Evolutionary conservation across 257 asterid genomes (phyloP).

Genomic region (Capsicum pubescens): DNA sequence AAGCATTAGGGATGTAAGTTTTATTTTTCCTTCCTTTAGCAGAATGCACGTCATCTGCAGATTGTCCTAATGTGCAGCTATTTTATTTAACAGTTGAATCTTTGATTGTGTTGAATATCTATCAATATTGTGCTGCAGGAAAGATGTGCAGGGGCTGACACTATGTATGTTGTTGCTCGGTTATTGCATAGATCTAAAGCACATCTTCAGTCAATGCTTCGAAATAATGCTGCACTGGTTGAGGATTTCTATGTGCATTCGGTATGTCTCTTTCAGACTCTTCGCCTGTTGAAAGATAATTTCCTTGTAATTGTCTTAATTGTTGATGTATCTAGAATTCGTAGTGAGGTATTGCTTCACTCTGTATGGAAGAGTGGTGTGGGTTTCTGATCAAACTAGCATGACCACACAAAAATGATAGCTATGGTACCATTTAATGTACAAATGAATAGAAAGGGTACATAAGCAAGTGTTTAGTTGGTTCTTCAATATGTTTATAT

Average conservation of each 20-base stretch:
- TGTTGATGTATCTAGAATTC: conserved; percentile 12
- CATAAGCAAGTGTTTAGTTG: not conserved
- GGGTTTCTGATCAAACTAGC: conserved; percentile 5
- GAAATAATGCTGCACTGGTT: conserved; percentile 68
- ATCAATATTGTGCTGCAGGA: conserved; percentile 75
- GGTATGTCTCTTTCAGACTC: conserved; percentile 51
- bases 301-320: not conserved
- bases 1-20: not conserved
- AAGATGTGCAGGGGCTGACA: conserved; percentile 98
- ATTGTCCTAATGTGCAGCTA: conserved; percentile 10
- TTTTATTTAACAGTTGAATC: conserved; percentile 29
- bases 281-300: not conserved
- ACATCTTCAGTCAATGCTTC: conserved; percentile 92
- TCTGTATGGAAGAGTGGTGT: conserved; percentile 11
- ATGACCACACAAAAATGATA: not conserved
- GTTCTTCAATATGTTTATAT: not conserved
- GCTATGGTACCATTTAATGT: not conserved
- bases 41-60: not conserved
- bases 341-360: conserved; percentile 6
- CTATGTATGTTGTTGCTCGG: conserved; percentile 86
- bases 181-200: conserved; percentile 88
- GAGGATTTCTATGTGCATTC: conserved; percentile 90
- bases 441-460: conserved; percentile 20
- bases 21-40: conserved; percentile 15
- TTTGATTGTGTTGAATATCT: conserved; percentile 35